Base-by-base conservation (phyloP, 2,329 filamentous ascomycete genomes). In the Albophoma yamanashiensis region DNA sequence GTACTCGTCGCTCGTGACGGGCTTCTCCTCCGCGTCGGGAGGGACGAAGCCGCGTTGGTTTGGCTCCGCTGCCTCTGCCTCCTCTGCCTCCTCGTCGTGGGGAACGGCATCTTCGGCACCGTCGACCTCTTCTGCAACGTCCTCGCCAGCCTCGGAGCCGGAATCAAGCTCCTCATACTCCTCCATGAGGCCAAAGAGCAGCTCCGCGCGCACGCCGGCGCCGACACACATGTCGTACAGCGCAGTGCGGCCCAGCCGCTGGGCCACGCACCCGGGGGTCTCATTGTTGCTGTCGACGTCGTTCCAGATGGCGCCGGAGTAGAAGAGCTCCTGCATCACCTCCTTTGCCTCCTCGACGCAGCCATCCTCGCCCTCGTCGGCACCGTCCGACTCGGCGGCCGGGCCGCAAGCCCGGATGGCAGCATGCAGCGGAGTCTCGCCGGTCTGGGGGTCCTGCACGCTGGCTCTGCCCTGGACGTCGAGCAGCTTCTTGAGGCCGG, bases 271-370 rank as follows among this genome's bases (percentile, higher is more conserved):
- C 9, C 92, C 94, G 0, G 94, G 92, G 3, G 94, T 97, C 79
- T 97, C 93, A 67, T 91, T 83, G 66, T 90, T 88, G 65, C 79
- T 76, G 73, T 97, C 91, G 60, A 97, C 79, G 71, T 97, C 92
- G 76, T 99, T 99, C 94, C 94, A 99, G 66, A 97, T 97, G 14
- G 91, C 94, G 39, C 94, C 94, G 66, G 89, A 88, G 68, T 92
- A 82, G 62, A 97, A 85, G 9, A 97, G 80, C 69, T 94, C 83
- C 65, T 84, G 82, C 5, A 97, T 78, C 0, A 88, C 87, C 58
- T 86, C 83, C 59, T 82, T 81, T 3, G 86, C 89, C 45, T 83
- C 82, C 55, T 86, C 82, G 39, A 89, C 72, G 34, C 73, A 70
- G 58, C 74, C 67, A 34, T 76, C 73, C 31, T 76, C 75, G 12